Conservation (phyloP, 2,329 filamentous ascomycete genomes). For the Ophiosphaerella narmari region DNA sequence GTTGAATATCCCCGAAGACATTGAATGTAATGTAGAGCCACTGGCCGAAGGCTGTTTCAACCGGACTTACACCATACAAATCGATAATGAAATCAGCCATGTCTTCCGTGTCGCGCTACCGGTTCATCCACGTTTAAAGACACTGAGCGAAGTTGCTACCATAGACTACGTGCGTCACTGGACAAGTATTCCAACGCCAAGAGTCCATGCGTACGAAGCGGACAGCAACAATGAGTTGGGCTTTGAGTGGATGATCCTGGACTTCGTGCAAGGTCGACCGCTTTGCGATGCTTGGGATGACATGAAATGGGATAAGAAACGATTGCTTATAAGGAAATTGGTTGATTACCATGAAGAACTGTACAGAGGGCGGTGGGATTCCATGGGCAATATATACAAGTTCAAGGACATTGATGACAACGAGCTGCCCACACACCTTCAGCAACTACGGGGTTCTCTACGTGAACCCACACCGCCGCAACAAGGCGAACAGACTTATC, state of each 20-base stretch:
- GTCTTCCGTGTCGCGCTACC: constrained; percentile 37
- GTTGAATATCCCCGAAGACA: constrained; percentile 1
- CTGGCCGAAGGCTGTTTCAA: constrained; percentile 14
- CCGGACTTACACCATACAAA: constrained; percentile 16
- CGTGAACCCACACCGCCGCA: too few species aligned
- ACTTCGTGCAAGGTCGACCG: constrained; percentile 12
- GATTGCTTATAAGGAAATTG: constrained; percentile 9
- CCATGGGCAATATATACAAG: constrained; percentile 6
- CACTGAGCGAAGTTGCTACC: constrained; percentile 24
- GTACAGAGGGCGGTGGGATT: constrained; percentile 4
- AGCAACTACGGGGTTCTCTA: too few species aligned
- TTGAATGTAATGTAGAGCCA: constrained; percentile 3
- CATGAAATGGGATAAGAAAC: constrained; percentile 14
- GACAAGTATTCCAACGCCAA: constrained; percentile 23
- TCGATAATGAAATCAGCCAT: background rate
- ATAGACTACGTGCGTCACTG: constrained; percentile 19
- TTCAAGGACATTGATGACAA: background rate
- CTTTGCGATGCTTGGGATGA: background rate
- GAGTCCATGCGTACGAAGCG: constrained; percentile 6
- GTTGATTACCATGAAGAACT: constrained; percentile 1
- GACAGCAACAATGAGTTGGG: constrained; percentile 19
- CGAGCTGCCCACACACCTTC: background rate
- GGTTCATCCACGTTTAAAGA: constrained; percentile 21
- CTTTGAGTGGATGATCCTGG: constrained; percentile 34
- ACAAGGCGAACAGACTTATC: too few species aligned